Percentiles rank a stretch among this genome's conserved stretches.
phyloP scores from a whole-genome alignment of 352 stramenopile genomes.

The Phytophthora pisi region DNA sequence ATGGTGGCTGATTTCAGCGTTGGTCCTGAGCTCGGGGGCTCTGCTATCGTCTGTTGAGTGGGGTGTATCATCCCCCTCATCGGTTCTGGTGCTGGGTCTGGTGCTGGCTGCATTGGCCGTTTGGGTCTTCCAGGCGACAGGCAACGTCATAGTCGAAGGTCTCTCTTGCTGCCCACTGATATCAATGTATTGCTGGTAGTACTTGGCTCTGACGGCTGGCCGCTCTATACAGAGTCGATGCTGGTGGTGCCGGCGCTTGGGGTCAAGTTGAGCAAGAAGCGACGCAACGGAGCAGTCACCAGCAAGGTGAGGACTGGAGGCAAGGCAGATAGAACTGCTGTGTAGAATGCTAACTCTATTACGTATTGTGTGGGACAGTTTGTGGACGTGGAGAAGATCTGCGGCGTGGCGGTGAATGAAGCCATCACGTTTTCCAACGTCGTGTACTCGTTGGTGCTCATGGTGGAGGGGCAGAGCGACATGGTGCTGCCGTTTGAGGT shows the following conservation, averaged over 20 bases:
- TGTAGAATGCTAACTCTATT: background rate
- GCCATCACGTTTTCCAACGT: conserved; percentile 81
- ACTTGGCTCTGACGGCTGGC: background rate
- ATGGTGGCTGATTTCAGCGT: conserved; percentile 19
- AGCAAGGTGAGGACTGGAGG: conserved; percentile 25
- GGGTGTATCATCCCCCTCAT: conserved; percentile 24
- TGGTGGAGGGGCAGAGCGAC: conserved; percentile 63
- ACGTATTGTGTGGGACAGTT: conserved; percentile 19
- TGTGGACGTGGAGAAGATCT: conserved; percentile 49
- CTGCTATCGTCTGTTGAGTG: conserved; percentile 29
- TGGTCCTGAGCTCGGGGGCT: conserved; percentile 21
- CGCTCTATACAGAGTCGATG: conserved; percentile 60
- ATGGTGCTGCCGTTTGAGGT: conserved; percentile 87
- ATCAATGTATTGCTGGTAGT: background rate
- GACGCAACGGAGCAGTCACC: conserved; percentile 45
- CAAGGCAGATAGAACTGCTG: background rate
- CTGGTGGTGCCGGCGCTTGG: conserved; percentile 76
- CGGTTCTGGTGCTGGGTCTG: conserved; percentile 17
- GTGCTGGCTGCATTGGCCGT: conserved; percentile 22
- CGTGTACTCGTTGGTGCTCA: conserved; percentile 83
- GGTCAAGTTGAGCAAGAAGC: conserved; percentile 70
- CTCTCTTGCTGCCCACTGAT: background rate
- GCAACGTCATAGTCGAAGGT: conserved; percentile 41
- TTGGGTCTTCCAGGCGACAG: conserved; percentile 24
- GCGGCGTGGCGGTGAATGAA: conserved; percentile 82